Evolutionary conservation across 169 alveolate species (phyloP).

Genomic region (Eimeria falciformis): DNA sequence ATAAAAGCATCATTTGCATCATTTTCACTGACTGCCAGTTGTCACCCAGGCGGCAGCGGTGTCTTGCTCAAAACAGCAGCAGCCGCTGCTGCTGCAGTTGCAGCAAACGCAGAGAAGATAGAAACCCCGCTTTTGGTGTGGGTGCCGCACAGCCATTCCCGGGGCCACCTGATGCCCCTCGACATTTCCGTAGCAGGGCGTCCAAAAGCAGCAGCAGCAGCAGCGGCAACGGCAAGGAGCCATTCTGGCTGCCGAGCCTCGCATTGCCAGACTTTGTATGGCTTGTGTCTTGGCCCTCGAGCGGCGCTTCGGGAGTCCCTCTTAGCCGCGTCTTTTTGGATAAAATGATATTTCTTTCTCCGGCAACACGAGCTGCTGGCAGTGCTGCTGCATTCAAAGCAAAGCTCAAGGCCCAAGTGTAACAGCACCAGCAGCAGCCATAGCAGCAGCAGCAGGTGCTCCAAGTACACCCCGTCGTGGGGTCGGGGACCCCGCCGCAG

Average conservation of each 20-base stretch:
- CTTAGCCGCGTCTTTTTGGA: slow-evolving; percentile 2
- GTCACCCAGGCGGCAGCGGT: slow-evolving; percentile 1
- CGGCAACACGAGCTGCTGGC: background rate
- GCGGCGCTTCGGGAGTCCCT: slow-evolving; percentile 6
- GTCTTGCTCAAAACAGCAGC: background rate
- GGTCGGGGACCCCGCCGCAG: background rate
- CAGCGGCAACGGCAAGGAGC: slow-evolving; percentile 53
- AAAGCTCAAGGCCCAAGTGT: background rate
- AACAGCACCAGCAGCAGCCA: slow-evolving; percentile 15
- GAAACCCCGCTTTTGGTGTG: slow-evolving; percentile 34
- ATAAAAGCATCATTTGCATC: background rate
- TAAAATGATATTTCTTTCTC: background rate
- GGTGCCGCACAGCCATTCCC: slow-evolving; percentile 5
- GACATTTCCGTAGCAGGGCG: slow-evolving; percentile 21
- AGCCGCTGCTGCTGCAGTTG: slow-evolving; percentile 40
- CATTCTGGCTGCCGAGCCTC: slow-evolving; percentile 8
- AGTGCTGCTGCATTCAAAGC: background rate
- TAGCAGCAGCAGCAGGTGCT: slow-evolving; percentile 42
- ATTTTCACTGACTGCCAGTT: background rate
- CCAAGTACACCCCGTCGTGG: background rate
- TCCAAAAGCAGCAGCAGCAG: background rate
- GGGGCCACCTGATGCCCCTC: slow-evolving; percentile 39
- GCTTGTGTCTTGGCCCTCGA: slow-evolving; percentile 49
- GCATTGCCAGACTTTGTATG: slow-evolving; percentile 58
- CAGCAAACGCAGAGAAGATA: slow-evolving; percentile 15